Evolutionary conservation across 176 grass and related monocot genomes (phyloP).

Genomic region (Musa itinerans): DNA sequence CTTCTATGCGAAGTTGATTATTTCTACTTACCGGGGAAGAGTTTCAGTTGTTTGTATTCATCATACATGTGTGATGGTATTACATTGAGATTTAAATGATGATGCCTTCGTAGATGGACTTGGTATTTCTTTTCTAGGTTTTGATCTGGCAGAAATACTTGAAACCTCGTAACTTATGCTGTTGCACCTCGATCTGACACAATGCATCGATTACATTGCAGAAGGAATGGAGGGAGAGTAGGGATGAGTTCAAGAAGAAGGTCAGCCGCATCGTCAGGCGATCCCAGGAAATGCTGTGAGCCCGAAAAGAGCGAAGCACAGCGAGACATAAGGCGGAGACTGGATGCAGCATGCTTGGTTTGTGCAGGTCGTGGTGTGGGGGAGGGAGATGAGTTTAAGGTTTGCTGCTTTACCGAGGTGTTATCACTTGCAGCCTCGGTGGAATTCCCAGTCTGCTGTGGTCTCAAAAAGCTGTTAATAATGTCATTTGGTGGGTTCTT

Average conservation of each 20-base stretch:
- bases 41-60: no score
- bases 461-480: neutral
- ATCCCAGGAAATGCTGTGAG: slow-evolving; percentile 93
- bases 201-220: slow-evolving; percentile 12
- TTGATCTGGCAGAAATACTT: no score
- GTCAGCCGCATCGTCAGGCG: slow-evolving; percentile 55
- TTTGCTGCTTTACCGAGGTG: neutral
- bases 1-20: no score
- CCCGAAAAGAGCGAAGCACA: neutral
- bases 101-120: neutral
- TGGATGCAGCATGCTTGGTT: neutral
- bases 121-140: neutral
- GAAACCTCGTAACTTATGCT: no score
- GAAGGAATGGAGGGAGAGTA: slow-evolving; percentile 96
- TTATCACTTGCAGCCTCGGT: neutral
- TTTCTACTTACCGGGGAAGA: no score
- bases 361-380: neutral
- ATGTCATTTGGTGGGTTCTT: neutral
- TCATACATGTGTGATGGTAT: no score
- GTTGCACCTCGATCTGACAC: neutral
- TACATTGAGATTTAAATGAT: neutral
- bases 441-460: neutral
- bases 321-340: neutral
- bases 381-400: neutral
- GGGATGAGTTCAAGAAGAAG: slow-evolving; percentile 89